phyloP scores from a whole-genome alignment of 768 basidiomycete species.

The Xerocomus brunneocitrinus region DNA sequence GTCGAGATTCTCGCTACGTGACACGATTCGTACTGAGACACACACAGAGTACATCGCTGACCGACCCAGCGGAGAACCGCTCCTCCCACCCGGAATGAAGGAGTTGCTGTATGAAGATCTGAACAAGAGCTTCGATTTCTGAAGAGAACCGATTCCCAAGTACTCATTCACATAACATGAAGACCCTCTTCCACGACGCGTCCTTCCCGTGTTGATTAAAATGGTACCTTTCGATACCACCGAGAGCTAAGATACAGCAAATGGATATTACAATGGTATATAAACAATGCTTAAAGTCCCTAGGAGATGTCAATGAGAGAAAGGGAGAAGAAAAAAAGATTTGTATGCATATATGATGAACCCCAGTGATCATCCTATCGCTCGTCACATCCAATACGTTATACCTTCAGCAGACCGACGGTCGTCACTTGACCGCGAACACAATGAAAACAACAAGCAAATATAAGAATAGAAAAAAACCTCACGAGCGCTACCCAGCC shows the following conservation, averaged over 20 bases:
- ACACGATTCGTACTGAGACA: background rate
- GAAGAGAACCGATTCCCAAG: background rate
- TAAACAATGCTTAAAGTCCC: conserved; percentile 6
- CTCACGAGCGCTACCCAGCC: conserved; percentile 8
- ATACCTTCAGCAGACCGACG: background rate
- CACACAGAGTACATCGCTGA: conserved; percentile 46
- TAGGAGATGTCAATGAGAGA: background rate
- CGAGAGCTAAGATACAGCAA: conserved; percentile 18
- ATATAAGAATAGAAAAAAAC: background rate
- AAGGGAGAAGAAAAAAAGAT: background rate
- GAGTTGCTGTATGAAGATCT: conserved; percentile 81
- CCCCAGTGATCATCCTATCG: background rate
- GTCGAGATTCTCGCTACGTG: conserved; percentile 24
- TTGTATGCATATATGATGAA: background rate
- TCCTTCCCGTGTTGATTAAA: background rate
- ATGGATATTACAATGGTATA: conserved; percentile 23
- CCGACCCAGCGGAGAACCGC: conserved; percentile 51
- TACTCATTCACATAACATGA: background rate
- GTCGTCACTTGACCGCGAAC: background rate
- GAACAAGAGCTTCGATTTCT: conserved; percentile 72
- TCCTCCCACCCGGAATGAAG: conserved; percentile 87
- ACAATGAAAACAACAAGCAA: background rate
- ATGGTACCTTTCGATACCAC: background rate
- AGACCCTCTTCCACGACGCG: background rate
- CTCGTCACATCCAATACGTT: background rate